Evolutionary conservation across 1,139 yeast genomes (phyloP), one percentile per base, ranked within the genome.

Genomic region (Geotrichum histeridarum): DNA sequence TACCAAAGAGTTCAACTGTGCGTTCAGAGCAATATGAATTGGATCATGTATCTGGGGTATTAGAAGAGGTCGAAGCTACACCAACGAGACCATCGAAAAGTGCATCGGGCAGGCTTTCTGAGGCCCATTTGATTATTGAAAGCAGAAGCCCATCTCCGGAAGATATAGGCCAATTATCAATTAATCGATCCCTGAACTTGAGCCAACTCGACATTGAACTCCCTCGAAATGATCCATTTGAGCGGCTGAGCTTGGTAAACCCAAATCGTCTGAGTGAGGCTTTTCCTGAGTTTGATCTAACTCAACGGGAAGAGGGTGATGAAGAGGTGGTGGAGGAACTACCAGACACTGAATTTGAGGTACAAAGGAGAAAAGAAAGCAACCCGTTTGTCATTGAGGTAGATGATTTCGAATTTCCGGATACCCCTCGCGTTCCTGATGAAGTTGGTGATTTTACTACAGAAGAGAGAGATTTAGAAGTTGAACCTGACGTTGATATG

Each of bases 341-440:
- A 35, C 39, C 32, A 2, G 39, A 36, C 8, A 17, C 32, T 7
- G 48, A 44, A 8, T 35, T 41, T 8, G 31, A 42, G 11, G 47
- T 32, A 17, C 22, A 32, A 31, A 37, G 30, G 22, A 48, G 50
- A 39, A 54, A 48, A 44, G 48, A 51, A 8, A 51, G 53, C 31
- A 49, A 42, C n/a, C 51, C 51, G 14, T 54, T 54, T 51, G 57
- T 54, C 11, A 54, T 54, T 44, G 50, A 54, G 33, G 42, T 54
- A 2, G 54, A 51, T 15, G 50, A 54, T 17, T 14, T 37, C 14
- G 50, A 52, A 27, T 9, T 42, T 15, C 47, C 48, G 7, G 54
- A 53, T 15, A 15, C 43, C n/a, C 33, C 44, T 8, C 49, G 35
- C 11, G 31, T 53, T 8, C 48, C 55, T 18, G 51, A 52, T 18